phyloP scores from a whole-genome alignment of 306 rosid species.

The Fragaria iinumae region DNA sequence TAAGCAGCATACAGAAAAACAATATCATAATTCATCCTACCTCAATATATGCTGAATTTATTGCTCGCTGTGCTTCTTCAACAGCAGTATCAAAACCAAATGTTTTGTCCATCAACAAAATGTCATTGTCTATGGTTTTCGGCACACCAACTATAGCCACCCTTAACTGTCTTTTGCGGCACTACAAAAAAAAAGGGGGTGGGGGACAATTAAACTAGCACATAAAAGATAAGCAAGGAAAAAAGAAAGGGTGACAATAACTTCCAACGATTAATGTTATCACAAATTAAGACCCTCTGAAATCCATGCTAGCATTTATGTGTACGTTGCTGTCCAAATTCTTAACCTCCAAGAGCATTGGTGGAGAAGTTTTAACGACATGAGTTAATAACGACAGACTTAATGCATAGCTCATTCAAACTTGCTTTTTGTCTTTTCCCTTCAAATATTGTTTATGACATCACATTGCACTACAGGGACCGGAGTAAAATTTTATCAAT shows the following conservation, averaged over 20 bases:
- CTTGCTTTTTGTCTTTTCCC: background rate
- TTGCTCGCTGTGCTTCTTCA: slow-evolving; percentile 98
- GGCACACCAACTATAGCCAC: slow-evolving; percentile 95
- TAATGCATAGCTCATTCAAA: slow-evolving; percentile 4
- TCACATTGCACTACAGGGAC: background rate
- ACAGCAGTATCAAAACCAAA: slow-evolving; percentile 99
- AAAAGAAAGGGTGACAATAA: slow-evolving; percentile 1
- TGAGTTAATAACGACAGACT: background rate
- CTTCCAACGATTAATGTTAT: background rate
- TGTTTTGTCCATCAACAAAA: slow-evolving; percentile 93
- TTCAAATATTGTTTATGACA: background rate
- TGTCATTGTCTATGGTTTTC: slow-evolving; percentile 96
- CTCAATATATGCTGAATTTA: slow-evolving; percentile 97
- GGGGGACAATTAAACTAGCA: slow-evolving; percentile 2
- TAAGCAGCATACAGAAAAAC: background rate
- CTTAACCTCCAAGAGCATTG: background rate
- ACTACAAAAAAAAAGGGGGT: slow-evolving; percentile 40
- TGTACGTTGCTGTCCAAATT: background rate
- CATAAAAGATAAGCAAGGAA: background rate
- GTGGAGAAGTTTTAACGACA: background rate
- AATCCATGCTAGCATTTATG: background rate
- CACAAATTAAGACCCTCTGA: background rate
- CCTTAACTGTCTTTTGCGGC: slow-evolving; percentile 64
- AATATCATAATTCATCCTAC: slow-evolving; percentile 28
- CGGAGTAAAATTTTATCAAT: background rate